These are phyloP conservation scores for Tulasnella sp. DNA, from an alignment of 768 basidiomycete genomes.

Conservation along the genomic window DNA sequence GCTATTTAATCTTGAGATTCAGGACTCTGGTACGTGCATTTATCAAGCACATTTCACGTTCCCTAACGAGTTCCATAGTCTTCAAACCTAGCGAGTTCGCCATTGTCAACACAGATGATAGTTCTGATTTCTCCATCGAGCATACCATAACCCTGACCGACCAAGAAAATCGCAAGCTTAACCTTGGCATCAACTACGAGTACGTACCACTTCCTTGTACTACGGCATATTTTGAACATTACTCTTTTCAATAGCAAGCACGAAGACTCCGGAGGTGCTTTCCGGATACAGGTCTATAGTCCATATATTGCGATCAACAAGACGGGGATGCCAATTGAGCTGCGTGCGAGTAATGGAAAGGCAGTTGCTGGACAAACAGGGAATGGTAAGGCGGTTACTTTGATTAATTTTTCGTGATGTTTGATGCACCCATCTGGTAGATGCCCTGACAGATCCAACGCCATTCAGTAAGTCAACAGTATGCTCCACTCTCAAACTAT, in stretches of 20 bases:
- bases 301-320: constrained; percentile 90
- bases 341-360: constrained; percentile 53
- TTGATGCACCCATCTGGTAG: constrained; percentile 23
- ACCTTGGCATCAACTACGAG: constrained; percentile 82
- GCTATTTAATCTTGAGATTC: constrained; percentile 70
- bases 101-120: constrained; percentile 88
- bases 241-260: constrained; percentile 40
- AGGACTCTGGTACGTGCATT: constrained; percentile 63
- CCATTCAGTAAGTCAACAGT: constrained; percentile 85
- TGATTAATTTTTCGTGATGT: constrained; percentile 9
- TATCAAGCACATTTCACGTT: background rate
- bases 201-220: constrained; percentile 30
- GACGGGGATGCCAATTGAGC: constrained; percentile 68
- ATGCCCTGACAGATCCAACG: constrained; percentile 37
- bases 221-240: background rate
- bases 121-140: constrained; percentile 80
- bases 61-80: constrained; percentile 38
- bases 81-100: constrained; percentile 93
- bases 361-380: constrained; percentile 76
- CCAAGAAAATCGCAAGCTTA: constrained; percentile 55
- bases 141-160: constrained; percentile 60
- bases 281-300: constrained; percentile 88
- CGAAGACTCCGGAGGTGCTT: constrained; percentile 84
- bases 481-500: too few species aligned
- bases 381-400: constrained; percentile 34